phyloP scores from a whole-genome alignment of 306 rosid genomes.

The Vigna hirtella region DNA sequence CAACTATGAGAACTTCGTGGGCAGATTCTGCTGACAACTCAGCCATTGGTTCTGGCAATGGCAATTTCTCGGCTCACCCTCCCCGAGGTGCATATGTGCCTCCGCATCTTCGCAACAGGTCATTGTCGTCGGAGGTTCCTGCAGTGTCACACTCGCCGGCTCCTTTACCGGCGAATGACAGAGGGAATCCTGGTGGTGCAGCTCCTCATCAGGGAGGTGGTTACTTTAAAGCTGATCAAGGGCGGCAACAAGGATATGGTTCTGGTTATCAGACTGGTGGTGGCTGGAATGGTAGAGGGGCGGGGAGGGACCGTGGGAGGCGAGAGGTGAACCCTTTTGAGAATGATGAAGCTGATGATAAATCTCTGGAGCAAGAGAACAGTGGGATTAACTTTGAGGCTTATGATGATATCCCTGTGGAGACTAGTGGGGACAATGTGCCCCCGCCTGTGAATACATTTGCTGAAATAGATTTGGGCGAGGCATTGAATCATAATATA shows the following conservation, averaged over 20 bases:
- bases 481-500: slow-evolving; percentile 70
- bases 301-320: slow-evolving; percentile 67
- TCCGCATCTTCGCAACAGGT: slow-evolving; percentile 77
- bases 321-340: slow-evolving; percentile 78
- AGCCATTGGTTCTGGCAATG: slow-evolving; percentile 48
- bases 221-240: slow-evolving; percentile 53
- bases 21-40: slow-evolving; percentile 73
- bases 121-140: slow-evolving; percentile 52
- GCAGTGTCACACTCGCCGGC: slow-evolving; percentile 30
- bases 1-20: slow-evolving; percentile 72
- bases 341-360: slow-evolving; percentile 51
- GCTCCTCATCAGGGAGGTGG: slow-evolving; percentile 51
- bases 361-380: slow-evolving; percentile 56
- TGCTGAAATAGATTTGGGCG: slow-evolving; percentile 79
- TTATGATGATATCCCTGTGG: slow-evolving; percentile 86
- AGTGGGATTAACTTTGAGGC: slow-evolving; percentile 82
- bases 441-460: slow-evolving; percentile 80
- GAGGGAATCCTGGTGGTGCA: slow-evolving; percentile 51
- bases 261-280: slow-evolving; percentile 48
- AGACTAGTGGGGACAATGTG: slow-evolving; percentile 78
- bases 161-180: slow-evolving; percentile 44
- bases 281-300: slow-evolving; percentile 64
- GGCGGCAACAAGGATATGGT: slow-evolving; percentile 53
- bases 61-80: slow-evolving; percentile 48
- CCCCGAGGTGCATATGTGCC: slow-evolving; percentile 68